Evolutionary conservation across 768 basidiomycete genomes (phyloP), one percentile per base, ranked within the genome.

Genomic region (Imleria badia): DNA sequence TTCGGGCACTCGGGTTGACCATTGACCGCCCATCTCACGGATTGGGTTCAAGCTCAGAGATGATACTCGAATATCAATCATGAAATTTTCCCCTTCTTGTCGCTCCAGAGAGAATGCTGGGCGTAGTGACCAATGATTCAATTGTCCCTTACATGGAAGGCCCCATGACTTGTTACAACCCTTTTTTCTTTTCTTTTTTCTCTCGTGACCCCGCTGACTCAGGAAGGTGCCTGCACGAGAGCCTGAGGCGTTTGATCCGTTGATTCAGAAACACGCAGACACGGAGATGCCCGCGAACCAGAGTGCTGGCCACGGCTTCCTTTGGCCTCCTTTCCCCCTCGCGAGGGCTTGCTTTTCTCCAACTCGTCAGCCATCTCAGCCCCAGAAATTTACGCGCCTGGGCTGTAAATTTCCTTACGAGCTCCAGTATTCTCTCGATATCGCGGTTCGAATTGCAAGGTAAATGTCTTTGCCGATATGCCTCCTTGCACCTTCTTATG

Each of bases 251-350:
- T 56, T 55, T 59, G 47, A 40, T 57, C 36, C 52, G 10, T 40
- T 55, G 54, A 59, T 43, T 43, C 54, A 39, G 36, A 47, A 39
- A 41, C 55, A 43, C 17, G 52, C 39, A 40, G 36, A 11, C 57
- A 48, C 60, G 61, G 60, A 35, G 48, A 66, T 49, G 51, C 43
- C 65, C 65, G 60, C 41, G 43, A 44, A 35, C 41, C 29, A 17
- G 13, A 8, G 20, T 5, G 17, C 30, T 48, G 52, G 50, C 38
- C 30, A 29, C 50, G 34, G 48, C 51, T 48, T 45, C 39, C 42
- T 46, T 53, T 26, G 26, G 26, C 26, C 26, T 26, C 26, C 26
- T 26, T 47, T 29, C 40, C 34, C 49, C 46, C 26, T 44, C 47
- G 10, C 38, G 33, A 40, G 36, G 36, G 33, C 13, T 35, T 19